A percentile compares a stretch with the other conserved stretches of the same genome.
Evolutionary conservation across 352 stramenopile genomes (phyloP).

Genomic region (Elongisporangium undulatum): DNA sequence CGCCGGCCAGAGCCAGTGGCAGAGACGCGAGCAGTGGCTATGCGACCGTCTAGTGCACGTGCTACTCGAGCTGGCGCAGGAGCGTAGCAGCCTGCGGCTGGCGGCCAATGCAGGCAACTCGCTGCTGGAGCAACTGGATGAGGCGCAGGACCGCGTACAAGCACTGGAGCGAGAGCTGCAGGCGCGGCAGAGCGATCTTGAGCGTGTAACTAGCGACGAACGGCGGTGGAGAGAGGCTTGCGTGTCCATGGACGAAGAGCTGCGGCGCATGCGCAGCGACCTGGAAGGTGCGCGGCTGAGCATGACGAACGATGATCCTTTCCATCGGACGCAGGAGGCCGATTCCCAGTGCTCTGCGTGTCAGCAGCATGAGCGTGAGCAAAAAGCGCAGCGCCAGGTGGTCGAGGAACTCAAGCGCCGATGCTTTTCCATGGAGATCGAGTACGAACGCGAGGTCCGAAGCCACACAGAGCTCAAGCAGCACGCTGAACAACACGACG

Average conservation of each 20-base stretch:
- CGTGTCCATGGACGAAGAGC: not conserved
- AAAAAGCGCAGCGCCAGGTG: constrained; percentile 1
- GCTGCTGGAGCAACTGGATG: constrained; percentile 35
- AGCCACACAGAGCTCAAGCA: not conserved
- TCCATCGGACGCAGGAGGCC: not conserved
- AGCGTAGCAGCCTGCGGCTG: constrained; percentile 39
- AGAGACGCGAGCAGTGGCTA: constrained; percentile 22
- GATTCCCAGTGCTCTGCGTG: constrained; percentile 8
- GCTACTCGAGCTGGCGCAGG: constrained; percentile 36
- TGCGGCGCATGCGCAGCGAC: not conserved
- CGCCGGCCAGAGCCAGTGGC: not conserved
- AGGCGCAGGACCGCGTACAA: constrained; percentile 20
- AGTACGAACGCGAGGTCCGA: constrained; percentile 7
- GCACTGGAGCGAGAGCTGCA: constrained; percentile 19
- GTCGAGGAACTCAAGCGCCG: constrained; percentile 31
- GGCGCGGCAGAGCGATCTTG: constrained; percentile 5
- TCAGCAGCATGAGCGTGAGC: constrained; percentile 7
- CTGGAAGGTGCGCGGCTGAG: not conserved
- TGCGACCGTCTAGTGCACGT: constrained; percentile 26
- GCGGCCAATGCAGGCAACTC: constrained; percentile 45
- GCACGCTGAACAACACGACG: not conserved
- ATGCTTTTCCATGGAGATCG: constrained; percentile 35
- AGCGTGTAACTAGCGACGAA: not conserved
- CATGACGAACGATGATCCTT: not conserved
- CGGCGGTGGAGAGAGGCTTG: not conserved